phyloP scores from a whole-genome alignment of 306 rosid genomes.

The Sindora glabra region DNA sequence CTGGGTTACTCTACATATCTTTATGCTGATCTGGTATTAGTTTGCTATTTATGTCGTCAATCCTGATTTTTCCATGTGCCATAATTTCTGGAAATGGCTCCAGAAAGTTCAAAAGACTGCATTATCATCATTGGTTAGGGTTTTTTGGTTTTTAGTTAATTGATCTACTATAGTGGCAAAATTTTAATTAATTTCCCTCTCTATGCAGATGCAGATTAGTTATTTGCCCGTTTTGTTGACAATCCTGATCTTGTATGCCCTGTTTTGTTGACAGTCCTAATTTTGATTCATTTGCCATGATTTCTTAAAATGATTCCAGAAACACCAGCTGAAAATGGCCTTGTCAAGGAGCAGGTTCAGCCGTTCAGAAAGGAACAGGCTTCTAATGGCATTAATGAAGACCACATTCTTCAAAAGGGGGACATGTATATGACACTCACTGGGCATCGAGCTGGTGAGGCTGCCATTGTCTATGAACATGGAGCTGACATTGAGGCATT shows the following conservation, averaged over 20 bases:
- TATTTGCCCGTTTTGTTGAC: too few relatives aligned
- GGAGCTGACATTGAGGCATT: constrained; percentile 95
- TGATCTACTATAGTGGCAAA: neutral
- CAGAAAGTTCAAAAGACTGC: too few relatives aligned
- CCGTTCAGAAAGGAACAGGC: constrained; percentile 31
- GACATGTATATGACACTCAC: constrained; percentile 67
- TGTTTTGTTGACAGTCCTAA: too few relatives aligned
- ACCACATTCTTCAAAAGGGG: constrained; percentile 48
- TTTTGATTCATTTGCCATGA: neutral
- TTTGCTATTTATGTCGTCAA: too few relatives aligned
- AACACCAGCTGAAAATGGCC: constrained; percentile 42
- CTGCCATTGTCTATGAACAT: constrained; percentile 92
- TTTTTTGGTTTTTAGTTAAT: constrained; percentile 2
- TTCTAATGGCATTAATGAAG: constrained; percentile 54
- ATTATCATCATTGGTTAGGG: too few relatives aligned
- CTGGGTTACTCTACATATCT: neutral
- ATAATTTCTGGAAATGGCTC: neutral
- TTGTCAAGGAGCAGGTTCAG: constrained; percentile 39
- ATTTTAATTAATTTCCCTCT: constrained; percentile 4
- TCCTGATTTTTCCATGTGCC: neutral
- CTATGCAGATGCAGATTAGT: too few relatives aligned
- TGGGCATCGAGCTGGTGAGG: constrained; percentile 98
- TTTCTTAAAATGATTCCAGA: constrained; percentile 23
- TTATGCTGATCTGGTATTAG: too few relatives aligned
- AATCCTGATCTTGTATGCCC: too few relatives aligned